These are phyloP conservation scores for Nemania sp. DNA, from an alignment of 2,329 filamentous ascomycete species.

Conservation along the genomic window DNA sequence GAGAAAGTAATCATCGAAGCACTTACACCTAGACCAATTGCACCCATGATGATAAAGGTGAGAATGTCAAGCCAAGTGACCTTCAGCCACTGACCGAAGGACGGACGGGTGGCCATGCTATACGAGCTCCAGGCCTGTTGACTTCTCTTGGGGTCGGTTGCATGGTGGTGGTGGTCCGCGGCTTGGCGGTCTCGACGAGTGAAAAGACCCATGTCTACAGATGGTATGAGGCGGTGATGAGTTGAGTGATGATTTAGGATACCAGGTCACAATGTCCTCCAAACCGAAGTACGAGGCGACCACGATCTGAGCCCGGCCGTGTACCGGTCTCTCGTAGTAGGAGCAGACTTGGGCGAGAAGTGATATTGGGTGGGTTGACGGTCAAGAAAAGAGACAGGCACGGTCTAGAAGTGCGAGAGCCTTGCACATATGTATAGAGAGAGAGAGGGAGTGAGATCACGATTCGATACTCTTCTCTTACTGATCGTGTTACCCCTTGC, in stretches of 20 bases:
- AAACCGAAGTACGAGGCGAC: neutral
- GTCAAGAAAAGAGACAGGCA: neutral
- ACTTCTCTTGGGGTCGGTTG: slow-evolving; percentile 1
- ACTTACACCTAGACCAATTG: slow-evolving; percentile 68
- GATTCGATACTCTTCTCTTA: too few species aligned
- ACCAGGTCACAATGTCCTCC: neutral
- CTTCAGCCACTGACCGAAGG: slow-evolving; percentile 72
- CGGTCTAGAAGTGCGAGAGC: neutral
- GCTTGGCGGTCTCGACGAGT: slow-evolving; percentile 29
- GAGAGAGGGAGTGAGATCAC: too few species aligned
- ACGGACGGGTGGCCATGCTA: slow-evolving; percentile 57
- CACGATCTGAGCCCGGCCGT: neutral
- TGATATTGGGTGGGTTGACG: neutral
- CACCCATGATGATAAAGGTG: slow-evolving; percentile 69
- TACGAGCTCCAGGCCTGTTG: slow-evolving; percentile 35
- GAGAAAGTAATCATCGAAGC: neutral
- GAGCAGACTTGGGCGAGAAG: neutral
- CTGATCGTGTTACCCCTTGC: too few species aligned
- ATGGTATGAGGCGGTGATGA: neutral
- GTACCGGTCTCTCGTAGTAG: neutral
- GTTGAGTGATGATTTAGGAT: neutral
- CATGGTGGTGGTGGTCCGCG: slow-evolving; percentile 9
- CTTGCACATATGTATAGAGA: too few species aligned
- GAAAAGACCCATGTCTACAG: slow-evolving; percentile 34
- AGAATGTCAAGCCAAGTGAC: slow-evolving; percentile 68